phyloP scores from a whole-genome alignment of 768 basidiomycete species.

The Pulveroboletus sp. region DNA sequence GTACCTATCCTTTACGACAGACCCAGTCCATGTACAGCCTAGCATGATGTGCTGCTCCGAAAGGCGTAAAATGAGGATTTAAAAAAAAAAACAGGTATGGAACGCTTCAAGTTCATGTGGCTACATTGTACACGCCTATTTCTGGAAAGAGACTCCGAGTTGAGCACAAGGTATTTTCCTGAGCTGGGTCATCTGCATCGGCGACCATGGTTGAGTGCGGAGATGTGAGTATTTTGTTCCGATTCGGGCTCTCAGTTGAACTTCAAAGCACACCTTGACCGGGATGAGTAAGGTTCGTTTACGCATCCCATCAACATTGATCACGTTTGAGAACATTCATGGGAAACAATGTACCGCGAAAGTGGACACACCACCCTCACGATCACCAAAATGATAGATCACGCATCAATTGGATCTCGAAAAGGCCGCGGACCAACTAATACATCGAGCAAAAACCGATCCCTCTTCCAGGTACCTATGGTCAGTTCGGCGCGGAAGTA shows the following conservation, averaged over 20 bases:
- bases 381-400: neutral
- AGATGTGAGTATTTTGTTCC: neutral
- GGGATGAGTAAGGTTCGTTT: too few species aligned
- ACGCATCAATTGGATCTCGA: neutral
- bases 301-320: neutral
- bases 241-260: too few species aligned
- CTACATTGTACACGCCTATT: too few species aligned
- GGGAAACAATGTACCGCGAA: neutral
- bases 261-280: too few species aligned
- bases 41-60: too few species aligned
- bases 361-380: neutral
- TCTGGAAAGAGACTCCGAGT: too few species aligned
- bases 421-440: constrained; percentile 6
- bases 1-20: too few species aligned
- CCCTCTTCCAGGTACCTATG: constrained; percentile 1
- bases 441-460: constrained; percentile 1
- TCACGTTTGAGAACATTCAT: neutral
- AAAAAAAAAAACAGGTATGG: too few species aligned
- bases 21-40: too few species aligned
- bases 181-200: neutral
- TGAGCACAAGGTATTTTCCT: neutral
- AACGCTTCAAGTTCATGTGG: too few species aligned
- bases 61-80: too few species aligned
- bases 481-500: neutral
- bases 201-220: neutral